Conservation (phyloP, 441 rosid species). For the Populus hybrid region DNA sequence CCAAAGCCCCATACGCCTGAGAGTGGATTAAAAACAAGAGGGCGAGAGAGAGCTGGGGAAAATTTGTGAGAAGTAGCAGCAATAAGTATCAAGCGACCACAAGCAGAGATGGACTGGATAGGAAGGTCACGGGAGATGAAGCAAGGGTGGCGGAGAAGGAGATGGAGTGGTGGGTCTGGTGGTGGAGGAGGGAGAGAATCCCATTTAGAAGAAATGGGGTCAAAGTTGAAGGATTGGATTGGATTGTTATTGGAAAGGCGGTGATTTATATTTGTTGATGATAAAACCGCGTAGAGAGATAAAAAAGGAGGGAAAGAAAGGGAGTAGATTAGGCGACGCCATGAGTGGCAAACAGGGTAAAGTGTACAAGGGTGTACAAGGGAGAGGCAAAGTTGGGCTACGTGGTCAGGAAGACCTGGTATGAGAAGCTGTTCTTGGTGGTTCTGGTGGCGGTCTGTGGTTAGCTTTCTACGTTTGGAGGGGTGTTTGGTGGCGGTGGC, state of each 20-base stretch:
- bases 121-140: conserved; percentile 51
- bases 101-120: conserved; percentile 44
- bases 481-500: conserved; percentile 4
- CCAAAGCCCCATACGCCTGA: conserved; percentile 40
- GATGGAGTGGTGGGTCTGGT: conserved; percentile 29
- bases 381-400: conserved; percentile 47
- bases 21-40: conserved; percentile 44
- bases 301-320: conserved; percentile 48
- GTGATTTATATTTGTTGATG: conserved; percentile 13
- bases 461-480: conserved; percentile 26
- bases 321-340: conserved; percentile 55
- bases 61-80: conserved; percentile 47
- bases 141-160: conserved; percentile 50
- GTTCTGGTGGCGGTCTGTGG: neutral
- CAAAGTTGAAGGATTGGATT: conserved; percentile 35
- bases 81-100: conserved; percentile 40
- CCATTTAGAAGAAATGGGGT: conserved; percentile 52
- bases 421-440: conserved; percentile 26
- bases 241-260: neutral
- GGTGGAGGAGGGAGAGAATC: conserved; percentile 41
- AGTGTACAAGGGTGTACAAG: conserved; percentile 37
- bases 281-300: conserved; percentile 45
- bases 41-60: conserved; percentile 43
- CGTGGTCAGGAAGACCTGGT: conserved; percentile 53
- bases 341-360: conserved; percentile 50